Conservation (phyloP, 108 stramenopile species). For the Schizochytrium sp. region DNA sequence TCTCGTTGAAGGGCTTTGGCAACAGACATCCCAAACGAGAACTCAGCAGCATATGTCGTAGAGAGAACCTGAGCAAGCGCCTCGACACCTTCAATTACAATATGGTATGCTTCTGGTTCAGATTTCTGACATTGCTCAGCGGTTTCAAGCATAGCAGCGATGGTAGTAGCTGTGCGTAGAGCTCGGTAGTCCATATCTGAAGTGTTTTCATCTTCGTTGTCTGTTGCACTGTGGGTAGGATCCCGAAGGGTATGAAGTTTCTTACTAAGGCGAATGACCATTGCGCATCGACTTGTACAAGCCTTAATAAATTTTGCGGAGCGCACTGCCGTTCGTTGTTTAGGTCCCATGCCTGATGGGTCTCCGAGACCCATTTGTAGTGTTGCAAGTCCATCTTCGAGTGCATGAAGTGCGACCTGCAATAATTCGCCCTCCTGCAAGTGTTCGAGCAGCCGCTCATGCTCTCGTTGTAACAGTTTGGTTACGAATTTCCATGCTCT, state of each 20-base stretch:
- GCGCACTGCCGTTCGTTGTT: neutral
- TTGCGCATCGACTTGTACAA: neutral
- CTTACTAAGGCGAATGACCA: slow-evolving; percentile 36
- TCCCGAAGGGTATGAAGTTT: neutral
- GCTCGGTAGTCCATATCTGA: neutral
- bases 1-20: neutral
- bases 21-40: neutral
- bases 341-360: neutral
- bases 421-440: neutral
- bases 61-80: neutral
- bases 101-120: neutral
- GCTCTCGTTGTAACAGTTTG: neutral
- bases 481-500: slow-evolving; percentile 24
- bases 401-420: neutral
- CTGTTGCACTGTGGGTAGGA: neutral
- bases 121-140: neutral
- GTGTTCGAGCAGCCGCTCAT: neutral
- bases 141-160: neutral
- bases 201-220: neutral
- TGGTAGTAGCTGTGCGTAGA: neutral
- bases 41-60: neutral
- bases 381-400: slow-evolving; percentile 46
- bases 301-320: slow-evolving; percentile 32
- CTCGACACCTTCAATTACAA: neutral
- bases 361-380: slow-evolving; percentile 9